These are phyloP conservation scores for Fistulina hepatica DNA, from an alignment of 1,284 basidiomycete genomes.

Conservation along the genomic window DNA sequence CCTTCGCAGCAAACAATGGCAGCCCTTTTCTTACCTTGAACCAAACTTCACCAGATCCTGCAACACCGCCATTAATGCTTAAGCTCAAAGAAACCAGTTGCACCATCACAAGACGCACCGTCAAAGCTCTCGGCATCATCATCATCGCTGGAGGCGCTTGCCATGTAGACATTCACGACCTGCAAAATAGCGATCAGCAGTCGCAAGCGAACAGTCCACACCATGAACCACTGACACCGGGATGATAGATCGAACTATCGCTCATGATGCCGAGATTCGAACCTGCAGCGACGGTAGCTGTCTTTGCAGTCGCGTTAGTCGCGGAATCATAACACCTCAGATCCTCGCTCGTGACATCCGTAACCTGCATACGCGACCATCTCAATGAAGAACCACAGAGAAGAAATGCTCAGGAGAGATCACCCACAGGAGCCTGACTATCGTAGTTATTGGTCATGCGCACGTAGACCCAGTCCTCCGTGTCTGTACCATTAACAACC, in stretches of 20 bases:
- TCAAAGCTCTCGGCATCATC: too few relatives aligned
- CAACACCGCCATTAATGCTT: too few relatives aligned
- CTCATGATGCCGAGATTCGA: conserved; percentile 24
- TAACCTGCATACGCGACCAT: conserved; percentile 15
- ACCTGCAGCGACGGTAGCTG: conserved; percentile 27
- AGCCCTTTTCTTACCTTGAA: conserved; percentile 17
- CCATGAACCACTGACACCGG: conserved; percentile 22
- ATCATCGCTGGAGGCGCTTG: too few relatives aligned
- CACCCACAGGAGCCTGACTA: conserved; percentile 27
- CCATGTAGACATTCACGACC: conserved; percentile 24
- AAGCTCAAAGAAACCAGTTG: too few relatives aligned
- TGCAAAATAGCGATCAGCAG: conserved; percentile 4
- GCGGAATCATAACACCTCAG: conserved; percentile 31
- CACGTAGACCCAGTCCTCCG: conserved; percentile 31
- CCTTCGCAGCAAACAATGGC: neutral
- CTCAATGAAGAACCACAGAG: neutral
- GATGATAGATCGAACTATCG: conserved; percentile 29
- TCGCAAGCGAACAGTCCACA: neutral
- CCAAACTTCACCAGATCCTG: conserved; percentile 22
- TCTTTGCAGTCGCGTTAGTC: conserved; percentile 24
- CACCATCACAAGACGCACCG: too few relatives aligned
- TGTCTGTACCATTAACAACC: conserved; percentile 26
- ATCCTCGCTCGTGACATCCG: conserved; percentile 27
- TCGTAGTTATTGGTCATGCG: conserved; percentile 35
- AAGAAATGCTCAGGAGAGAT: neutral